Conservation (phyloP, 1,284 basidiomycete genomes). For the Fomes fomentarius region DNA sequence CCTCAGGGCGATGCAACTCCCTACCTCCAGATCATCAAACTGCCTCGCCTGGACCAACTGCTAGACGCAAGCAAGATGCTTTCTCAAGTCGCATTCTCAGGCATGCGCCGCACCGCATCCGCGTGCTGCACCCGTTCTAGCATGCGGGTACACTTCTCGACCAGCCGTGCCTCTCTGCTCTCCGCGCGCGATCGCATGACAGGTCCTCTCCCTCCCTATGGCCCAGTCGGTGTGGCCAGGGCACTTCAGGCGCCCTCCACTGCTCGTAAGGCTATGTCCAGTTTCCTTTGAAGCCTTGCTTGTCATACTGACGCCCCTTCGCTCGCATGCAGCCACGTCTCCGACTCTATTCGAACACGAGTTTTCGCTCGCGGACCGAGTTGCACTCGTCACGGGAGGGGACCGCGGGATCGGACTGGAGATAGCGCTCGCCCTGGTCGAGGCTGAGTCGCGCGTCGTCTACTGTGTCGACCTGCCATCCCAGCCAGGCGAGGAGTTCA, state of each 20-base stretch:
- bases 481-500: conserved; percentile 70
- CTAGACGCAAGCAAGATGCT: no score
- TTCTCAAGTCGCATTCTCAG: no score
- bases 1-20: no score
- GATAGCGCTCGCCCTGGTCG: conserved; percentile 76
- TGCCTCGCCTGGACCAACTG: no score
- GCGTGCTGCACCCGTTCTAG: neutral
- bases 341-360: conserved; percentile 59
- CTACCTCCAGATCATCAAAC: no score
- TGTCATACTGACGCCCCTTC: neutral
- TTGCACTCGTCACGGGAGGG: conserved; percentile 77
- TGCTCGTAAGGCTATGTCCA: neutral
- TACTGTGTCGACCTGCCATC: conserved; percentile 77
- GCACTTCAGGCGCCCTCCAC: conserved; percentile 43
- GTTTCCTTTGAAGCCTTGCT: no score
- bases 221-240: conserved; percentile 62
- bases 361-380: conserved; percentile 75
- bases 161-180: no score
- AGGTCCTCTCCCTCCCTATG: conserved; percentile 33
- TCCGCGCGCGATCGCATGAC: conserved; percentile 1
- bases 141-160: no score
- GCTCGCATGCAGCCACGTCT: conserved; percentile 13
- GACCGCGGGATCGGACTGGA: conserved; percentile 84
- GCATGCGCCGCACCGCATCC: no score
- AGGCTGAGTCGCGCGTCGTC: conserved; percentile 76